phyloP scores from a whole-genome alignment of 495 filamentous ascomycete genomes.

The Neurospora sp. region DNA sequence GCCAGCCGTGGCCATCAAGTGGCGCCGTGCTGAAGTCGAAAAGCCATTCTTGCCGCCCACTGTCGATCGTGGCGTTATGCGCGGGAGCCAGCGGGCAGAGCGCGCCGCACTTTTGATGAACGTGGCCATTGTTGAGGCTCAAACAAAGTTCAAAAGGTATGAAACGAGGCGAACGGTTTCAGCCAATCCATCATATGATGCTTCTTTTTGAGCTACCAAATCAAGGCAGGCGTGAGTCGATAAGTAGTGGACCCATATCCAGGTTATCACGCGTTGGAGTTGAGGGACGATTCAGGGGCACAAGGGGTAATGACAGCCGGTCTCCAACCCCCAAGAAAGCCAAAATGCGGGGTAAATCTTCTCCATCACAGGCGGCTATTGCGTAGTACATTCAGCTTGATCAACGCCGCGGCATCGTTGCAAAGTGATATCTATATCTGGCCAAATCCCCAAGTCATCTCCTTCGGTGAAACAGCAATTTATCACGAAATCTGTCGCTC shows the following conservation, averaged over 20 bases:
- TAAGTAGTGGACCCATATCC: not conserved
- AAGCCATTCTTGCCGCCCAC: slow-evolving; percentile 5
- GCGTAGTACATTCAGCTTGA: not conserved
- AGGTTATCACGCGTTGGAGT: not conserved
- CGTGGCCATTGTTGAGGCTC: not conserved
- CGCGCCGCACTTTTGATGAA: not conserved
- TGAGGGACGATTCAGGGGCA: not conserved
- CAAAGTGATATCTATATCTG: not conserved
- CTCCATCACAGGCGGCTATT: not conserved
- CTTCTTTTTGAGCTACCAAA: not conserved
- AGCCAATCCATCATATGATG: not conserved
- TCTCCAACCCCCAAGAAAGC: not conserved
- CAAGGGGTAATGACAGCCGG: not conserved
- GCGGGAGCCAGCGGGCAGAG: not conserved
- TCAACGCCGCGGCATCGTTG: not conserved
- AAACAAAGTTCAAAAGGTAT: not conserved
- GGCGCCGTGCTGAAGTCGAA: slow-evolving; percentile 15
- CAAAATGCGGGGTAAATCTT: not conserved
- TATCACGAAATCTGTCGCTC: not conserved
- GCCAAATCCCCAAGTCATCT: not conserved
- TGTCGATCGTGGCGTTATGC: not conserved
- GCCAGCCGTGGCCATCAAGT: slow-evolving; percentile 59
- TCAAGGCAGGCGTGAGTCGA: not conserved
- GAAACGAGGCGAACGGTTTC: not conserved
- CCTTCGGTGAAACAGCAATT: not conserved